These are phyloP conservation scores for Solanum hybrid DNA, from an alignment of 305 asterid genomes.

Conservation along the genomic window DNA sequence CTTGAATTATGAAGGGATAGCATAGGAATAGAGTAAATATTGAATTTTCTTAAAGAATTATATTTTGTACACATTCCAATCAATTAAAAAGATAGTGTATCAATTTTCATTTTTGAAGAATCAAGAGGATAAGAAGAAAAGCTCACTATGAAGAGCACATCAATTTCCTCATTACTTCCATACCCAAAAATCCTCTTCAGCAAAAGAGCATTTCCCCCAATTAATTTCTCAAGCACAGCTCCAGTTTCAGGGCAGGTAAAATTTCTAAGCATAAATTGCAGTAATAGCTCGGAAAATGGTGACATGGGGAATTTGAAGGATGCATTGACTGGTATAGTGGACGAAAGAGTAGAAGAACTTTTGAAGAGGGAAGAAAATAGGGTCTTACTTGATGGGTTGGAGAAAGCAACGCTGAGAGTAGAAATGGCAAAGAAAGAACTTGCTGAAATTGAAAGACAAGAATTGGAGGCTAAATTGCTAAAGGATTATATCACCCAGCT, in stretches of 20 bases:
- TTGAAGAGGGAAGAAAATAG: constrained; percentile 70
- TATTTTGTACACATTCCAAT: not conserved
- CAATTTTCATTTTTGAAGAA: not conserved
- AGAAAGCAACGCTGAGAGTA: constrained; percentile 71
- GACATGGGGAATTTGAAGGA: constrained; percentile 29
- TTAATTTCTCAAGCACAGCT: not conserved
- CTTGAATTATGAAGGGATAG: not conserved
- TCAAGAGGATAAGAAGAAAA: not conserved
- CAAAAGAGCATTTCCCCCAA: not conserved
- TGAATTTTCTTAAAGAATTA: not conserved
- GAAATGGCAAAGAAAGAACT: constrained; percentile 68
- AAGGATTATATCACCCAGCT: constrained; percentile 62
- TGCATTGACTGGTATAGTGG: constrained; percentile 62
- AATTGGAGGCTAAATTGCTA: constrained; percentile 45
- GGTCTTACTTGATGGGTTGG: constrained; percentile 64
- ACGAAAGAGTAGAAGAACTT: constrained; percentile 57
- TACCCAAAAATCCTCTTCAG: not conserved
- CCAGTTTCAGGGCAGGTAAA: not conserved
- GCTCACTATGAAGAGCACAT: not conserved
- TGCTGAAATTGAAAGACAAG: constrained; percentile 72
- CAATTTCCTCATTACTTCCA: not conserved
- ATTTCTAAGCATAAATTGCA: not conserved
- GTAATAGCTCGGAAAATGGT: constrained; percentile 14
- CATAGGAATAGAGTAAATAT: not conserved
- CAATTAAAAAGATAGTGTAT: not conserved